Evolutionary conservation across 129 eudicot species (phyloP), one percentile per base, ranked within the genome.

Genomic region (Scalesia atractyloides): DNA sequence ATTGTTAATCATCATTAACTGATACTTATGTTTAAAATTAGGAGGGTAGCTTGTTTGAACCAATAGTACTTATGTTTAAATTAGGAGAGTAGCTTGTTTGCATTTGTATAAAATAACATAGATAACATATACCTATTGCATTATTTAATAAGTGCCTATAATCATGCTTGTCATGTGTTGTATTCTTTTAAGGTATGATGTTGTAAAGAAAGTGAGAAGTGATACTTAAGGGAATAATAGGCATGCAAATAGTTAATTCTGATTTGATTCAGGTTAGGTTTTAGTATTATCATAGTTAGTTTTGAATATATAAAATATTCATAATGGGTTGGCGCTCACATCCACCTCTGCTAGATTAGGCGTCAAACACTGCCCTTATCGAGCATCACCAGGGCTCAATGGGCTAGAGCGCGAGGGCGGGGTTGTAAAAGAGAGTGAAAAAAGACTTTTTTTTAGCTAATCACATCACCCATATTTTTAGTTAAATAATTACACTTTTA

Each of bases 81-180:
- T 37, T 36, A 11, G 7, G 26, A 64, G 24, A 10, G 12, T 41
- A 12, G 6, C 10, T 48, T 15, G 6, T 33, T 26, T n/a, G 22
- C 4, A 30, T 50, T 14, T n/a, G 14, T 3, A 30, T n/a, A 68
- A 16, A 22, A 9, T 7, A 41, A 41, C 0, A 41, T 41, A 41
- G 13, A 52, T 63, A 41, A 9, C 47, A 16, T 50, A 10, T 52
- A 3, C 33, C 20, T 51, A 53, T 52, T 12, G 24, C 49, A 50
- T 26, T 69, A 69, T 34, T 33, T 69, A 37, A 53, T 37, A 11
- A 56, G 14, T 54, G 43, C 41, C 66, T 19, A 70, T 39, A 56
- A 70, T 70, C 20, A 70, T 70, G 43, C 65, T 4, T 56, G 75
- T 70, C 66, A 54, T 36, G 75, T 54, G 52, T 70, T 56, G 66